These are phyloP conservation scores for Nicotiana benthamiana DNA, from an alignment of 257 asterid genomes.

Conservation along the genomic window DNA sequence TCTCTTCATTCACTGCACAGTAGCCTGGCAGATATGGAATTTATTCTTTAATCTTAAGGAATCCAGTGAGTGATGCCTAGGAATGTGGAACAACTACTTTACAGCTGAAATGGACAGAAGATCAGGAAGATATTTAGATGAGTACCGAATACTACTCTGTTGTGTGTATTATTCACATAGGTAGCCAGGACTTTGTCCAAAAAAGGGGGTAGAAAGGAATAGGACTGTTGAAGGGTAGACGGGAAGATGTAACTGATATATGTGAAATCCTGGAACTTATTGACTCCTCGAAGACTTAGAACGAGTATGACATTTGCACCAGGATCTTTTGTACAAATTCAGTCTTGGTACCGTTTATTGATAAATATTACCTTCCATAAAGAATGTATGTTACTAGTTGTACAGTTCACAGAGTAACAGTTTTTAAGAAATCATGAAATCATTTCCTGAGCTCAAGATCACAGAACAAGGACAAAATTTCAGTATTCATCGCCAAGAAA, in stretches of 20 bases:
- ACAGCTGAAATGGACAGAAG: neutral
- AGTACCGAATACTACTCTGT: neutral
- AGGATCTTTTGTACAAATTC: neutral
- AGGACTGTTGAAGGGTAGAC: neutral
- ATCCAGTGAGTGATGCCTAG: neutral
- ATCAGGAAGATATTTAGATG: neutral
- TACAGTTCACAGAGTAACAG: neutral
- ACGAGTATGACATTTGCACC: neutral
- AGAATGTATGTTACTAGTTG: neutral
- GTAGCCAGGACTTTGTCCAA: neutral
- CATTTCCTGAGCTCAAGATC: conserved; percentile 2
- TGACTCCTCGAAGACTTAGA: neutral
- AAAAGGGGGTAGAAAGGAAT: neutral
- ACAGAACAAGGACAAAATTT: neutral
- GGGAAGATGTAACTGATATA: neutral
- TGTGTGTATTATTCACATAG: neutral
- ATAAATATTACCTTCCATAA: neutral
- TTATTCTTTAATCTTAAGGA: neutral
- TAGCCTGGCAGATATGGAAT: neutral
- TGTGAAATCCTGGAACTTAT: neutral
- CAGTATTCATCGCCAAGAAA: conserved; percentile 1
- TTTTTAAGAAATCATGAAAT: neutral
- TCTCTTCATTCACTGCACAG: neutral
- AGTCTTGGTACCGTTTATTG: neutral
- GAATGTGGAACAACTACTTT: conserved; percentile 1